Base-by-base conservation (phyloP, 495 filamentous ascomycete genomes). In the Aspergillus mulundensis region DNA sequence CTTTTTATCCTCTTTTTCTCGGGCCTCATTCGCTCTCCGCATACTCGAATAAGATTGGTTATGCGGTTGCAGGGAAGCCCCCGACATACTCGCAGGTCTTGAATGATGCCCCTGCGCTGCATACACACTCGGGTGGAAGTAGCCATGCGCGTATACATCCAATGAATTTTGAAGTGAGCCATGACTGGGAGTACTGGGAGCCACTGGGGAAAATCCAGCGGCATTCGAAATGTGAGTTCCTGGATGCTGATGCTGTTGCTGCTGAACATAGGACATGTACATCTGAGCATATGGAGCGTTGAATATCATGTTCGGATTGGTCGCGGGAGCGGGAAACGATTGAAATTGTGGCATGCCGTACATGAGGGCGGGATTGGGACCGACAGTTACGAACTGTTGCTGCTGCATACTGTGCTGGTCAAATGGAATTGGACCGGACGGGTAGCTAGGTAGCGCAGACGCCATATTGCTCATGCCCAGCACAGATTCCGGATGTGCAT, bases 391-490 rank as follows among this genome's bases (percentile, higher is more conserved):
- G 25, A 55, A 55, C 28, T 42, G 52, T 24, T 72, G 73, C 47
- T 73, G 70, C 5, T 67, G 60, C 25, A 67, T 59, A 24, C 59
- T 51, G 36, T 63, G 62, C 38, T 69, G 65, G 21, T 72, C 68
- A 47, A 66, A 72, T 44, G 66, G 58, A 36, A 62, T 61, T 24
- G 65, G 47, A 16, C 66, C 61, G 15, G 60, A 51, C 30, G 60
- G 69, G 40, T 75, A 77, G 19, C 66, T 62, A 39, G 80, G 78
- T 3, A 83, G 61, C 28, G 74, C 61, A 21, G 75, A 75, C 19
- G 58, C 60, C 70, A 82, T 75, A 21, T 67, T 65, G 25, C 63
- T 64, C 78, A 82, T 79, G 53, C 71, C 77, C 54, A 81, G 68
- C 15, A 62, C 49, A 30, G 73, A 61, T 19, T 67, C 53, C 14